Percentiles rank a stretch among this genome's conserved stretches.
Conservation (phyloP, 495 filamentous ascomycete species). For the Penicillium simplicissimum region DNA sequence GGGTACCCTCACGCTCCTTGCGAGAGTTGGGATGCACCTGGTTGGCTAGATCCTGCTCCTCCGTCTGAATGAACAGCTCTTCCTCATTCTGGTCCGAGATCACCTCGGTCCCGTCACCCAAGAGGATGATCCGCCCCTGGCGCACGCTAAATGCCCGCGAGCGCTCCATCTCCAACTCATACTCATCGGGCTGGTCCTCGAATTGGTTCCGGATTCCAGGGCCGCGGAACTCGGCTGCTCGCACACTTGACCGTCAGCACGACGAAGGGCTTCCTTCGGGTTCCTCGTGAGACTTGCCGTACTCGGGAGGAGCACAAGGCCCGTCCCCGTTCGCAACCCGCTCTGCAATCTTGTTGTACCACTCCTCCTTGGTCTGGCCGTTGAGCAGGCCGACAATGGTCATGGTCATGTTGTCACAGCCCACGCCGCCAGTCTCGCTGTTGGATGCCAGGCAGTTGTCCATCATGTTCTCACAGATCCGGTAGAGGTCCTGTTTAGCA, state of each 20-base stretch:
- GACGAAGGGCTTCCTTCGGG: conserved; percentile 42
- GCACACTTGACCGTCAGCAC: conserved; percentile 49
- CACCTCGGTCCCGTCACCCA: conserved; percentile 92
- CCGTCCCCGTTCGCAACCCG: conserved; percentile 96
- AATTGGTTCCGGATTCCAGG: conserved; percentile 79
- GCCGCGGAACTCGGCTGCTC: conserved; percentile 91
- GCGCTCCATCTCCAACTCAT: conserved; percentile 78
- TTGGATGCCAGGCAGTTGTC: conserved; percentile 97
- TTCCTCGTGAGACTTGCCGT: conserved; percentile 77
- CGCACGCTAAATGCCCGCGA: conserved; percentile 61
- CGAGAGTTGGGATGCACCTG: conserved; percentile 54
- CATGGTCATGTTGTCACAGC: conserved; percentile 99
- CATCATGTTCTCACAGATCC: conserved; percentile 99
- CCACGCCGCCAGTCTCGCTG: conserved; percentile 95
- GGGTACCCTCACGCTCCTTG: conserved; percentile 59
- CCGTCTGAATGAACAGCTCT: conserved; percentile 85
- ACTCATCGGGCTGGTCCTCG: conserved; percentile 90
- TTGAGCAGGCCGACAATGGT: conserved; percentile 82
- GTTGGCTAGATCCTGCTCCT: conserved; percentile 70
- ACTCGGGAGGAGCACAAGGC: conserved; percentile 98
- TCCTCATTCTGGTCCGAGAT: conserved; percentile 82
- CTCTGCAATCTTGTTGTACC: conserved; percentile 93
- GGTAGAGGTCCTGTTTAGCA: conserved; percentile 86
- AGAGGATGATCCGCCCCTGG: conserved; percentile 82
- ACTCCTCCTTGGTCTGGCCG: conserved; percentile 92